Evolutionary conservation across 2,329 filamentous ascomycete species (phyloP).

Genomic region (Fusarium duplospermum): DNA sequence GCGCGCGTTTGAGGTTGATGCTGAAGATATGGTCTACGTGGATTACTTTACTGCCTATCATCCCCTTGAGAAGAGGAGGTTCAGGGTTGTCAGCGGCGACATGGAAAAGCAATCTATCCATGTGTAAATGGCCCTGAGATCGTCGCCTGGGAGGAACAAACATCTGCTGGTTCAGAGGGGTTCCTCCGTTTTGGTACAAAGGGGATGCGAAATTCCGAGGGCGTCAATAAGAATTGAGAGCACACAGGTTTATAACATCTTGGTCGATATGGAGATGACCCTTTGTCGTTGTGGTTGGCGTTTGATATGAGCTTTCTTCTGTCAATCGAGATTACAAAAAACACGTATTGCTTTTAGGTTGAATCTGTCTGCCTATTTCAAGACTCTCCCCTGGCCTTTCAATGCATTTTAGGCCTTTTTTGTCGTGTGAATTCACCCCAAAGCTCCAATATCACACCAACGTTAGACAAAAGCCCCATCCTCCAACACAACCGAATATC

Average conservation of each 20-base stretch:
- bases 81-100: background rate
- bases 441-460: background rate
- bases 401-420: background rate
- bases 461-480: background rate
- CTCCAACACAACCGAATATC: background rate
- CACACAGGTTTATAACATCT: background rate
- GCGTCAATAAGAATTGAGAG: constrained; percentile 9
- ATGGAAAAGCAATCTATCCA: background rate
- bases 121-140: background rate
- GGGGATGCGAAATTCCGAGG: background rate
- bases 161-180: background rate
- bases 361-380: background rate
- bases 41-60: constrained; percentile 8
- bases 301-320: background rate
- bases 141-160: background rate
- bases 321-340: background rate
- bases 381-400: background rate
- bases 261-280: background rate
- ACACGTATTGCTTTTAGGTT: background rate
- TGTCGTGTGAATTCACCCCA: background rate
- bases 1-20: background rate
- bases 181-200: too few relatives aligned
- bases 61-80: background rate
- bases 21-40: constrained; percentile 3
- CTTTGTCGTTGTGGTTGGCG: background rate